These are phyloP conservation scores for Alternaria ethzedia DNA, from an alignment of 2,329 filamentous ascomycete species.

Conservation along the genomic window DNA sequence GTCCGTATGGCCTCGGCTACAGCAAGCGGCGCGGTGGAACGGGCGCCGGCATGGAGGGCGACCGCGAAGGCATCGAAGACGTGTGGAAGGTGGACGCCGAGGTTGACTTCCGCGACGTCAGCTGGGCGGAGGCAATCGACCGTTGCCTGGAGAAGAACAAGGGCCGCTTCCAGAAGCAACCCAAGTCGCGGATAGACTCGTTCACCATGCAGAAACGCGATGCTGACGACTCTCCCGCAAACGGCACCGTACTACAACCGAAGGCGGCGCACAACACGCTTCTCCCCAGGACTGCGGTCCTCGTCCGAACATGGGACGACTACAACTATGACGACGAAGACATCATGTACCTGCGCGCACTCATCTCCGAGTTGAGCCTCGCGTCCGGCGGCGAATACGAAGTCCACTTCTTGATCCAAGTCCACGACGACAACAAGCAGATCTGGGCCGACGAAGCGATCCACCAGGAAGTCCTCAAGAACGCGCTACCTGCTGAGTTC, in stretches of 20 bases:
- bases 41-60: conserved; percentile 83
- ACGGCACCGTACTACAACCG: conserved; percentile 25
- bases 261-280: conserved; percentile 44
- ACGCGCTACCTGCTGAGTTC: conserved; percentile 57
- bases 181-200: conserved; percentile 43
- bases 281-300: conserved; percentile 72
- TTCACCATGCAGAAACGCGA: conserved; percentile 48
- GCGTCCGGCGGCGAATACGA: conserved; percentile 81
- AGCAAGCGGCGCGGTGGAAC: conserved; percentile 77
- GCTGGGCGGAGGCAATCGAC: conserved; percentile 80
- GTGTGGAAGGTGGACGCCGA: conserved; percentile 76
- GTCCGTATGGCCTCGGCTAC: conserved; percentile 90
- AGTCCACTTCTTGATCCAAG: conserved; percentile 83
- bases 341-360: conserved; percentile 78
- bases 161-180: conserved; percentile 65
- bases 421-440: conserved; percentile 77
- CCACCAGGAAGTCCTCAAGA: conserved; percentile 69
- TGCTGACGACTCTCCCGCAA: background rate
- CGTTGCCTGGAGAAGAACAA: conserved; percentile 75
- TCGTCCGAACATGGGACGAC: conserved; percentile 83
- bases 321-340: conserved; percentile 82
- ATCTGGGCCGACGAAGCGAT: conserved; percentile 82
- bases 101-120: conserved; percentile 77
- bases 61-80: conserved; percentile 77
- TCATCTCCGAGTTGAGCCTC: conserved; percentile 79